Evolutionary conservation across 768 basidiomycete species (phyloP).

Genomic region (Pleurotus salmoneostramineus): DNA sequence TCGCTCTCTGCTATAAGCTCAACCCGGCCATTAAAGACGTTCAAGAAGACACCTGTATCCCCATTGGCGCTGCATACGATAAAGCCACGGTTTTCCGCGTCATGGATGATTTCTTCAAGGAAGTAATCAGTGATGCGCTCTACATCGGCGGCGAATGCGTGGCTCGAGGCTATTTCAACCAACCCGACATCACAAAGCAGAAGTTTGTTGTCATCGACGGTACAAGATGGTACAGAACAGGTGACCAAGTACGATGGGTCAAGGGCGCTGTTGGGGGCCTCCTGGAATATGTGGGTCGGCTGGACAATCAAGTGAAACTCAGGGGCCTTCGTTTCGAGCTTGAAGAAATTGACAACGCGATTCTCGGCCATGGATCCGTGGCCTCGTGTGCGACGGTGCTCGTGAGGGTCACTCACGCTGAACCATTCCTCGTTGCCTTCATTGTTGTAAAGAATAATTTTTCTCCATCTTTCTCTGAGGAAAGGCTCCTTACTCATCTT

Average conservation of each 20-base stretch:
- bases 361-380: not conserved
- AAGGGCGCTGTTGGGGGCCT: not conserved
- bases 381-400: not conserved
- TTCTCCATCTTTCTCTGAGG: not conserved
- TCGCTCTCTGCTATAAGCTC: not conserved
- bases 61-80: not conserved
- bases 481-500: not conserved
- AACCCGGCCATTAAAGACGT: not conserved
- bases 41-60: not conserved
- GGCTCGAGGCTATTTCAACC: not conserved
- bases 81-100: not conserved
- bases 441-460: not conserved
- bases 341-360: not conserved
- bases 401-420: not conserved
- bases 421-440: not conserved
- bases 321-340: conserved; percentile 7
- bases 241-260: conserved; percentile 1
- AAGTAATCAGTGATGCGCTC: not conserved
- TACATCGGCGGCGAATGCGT: not conserved
- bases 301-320: conserved; percentile 6
- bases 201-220: not conserved
- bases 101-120: not conserved
- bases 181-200: not conserved
- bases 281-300: not conserved
- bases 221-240: not conserved